phyloP scores from a whole-genome alignment of 1,139 yeast genomes.

The Geotrichum aggregatum region DNA sequence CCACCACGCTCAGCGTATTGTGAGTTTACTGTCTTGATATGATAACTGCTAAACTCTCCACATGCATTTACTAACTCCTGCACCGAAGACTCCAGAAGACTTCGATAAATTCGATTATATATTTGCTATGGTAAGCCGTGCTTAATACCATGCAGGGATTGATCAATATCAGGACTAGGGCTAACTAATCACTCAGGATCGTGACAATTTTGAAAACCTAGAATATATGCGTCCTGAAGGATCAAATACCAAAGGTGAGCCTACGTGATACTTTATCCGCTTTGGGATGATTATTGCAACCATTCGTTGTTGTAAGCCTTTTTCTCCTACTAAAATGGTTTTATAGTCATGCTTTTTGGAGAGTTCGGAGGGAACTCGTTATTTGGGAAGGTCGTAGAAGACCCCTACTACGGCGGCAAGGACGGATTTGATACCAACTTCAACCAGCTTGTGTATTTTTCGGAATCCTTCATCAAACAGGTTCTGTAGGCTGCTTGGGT shows the following conservation, averaged over 20 bases:
- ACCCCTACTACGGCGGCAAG: slow-evolving; percentile 87
- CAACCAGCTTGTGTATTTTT: slow-evolving; percentile 68
- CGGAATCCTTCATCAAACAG: slow-evolving; percentile 15
- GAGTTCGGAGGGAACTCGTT: slow-evolving; percentile 57
- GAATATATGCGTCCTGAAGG: slow-evolving; percentile 55
- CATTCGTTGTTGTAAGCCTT: neutral
- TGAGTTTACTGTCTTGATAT: slow-evolving; percentile 2
- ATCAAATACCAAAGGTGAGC: slow-evolving; percentile 41
- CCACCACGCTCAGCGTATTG: slow-evolving; percentile 73
- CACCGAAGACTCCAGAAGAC: slow-evolving; percentile 41
- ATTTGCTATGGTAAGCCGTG: slow-evolving; percentile 60
- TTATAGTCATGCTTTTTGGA: slow-evolving; percentile 57
- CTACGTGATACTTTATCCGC: slow-evolving; percentile 31
- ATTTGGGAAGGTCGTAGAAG: slow-evolving; percentile 61
- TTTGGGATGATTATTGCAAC: slow-evolving; percentile 20
- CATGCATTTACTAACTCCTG: neutral
- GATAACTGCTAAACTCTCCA: neutral
- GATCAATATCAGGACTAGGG: neutral
- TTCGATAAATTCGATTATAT: slow-evolving; percentile 74
- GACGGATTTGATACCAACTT: slow-evolving; percentile 79
- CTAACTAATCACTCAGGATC: slow-evolving; percentile 43
- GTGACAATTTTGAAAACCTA: slow-evolving; percentile 58
- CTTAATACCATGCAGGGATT: neutral
- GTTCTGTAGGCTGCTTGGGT: neutral
- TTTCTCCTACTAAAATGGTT: too few species aligned